These are phyloP conservation scores for Mycena filopes DNA, from an alignment of 768 basidiomycete species.

Conservation along the genomic window DNA sequence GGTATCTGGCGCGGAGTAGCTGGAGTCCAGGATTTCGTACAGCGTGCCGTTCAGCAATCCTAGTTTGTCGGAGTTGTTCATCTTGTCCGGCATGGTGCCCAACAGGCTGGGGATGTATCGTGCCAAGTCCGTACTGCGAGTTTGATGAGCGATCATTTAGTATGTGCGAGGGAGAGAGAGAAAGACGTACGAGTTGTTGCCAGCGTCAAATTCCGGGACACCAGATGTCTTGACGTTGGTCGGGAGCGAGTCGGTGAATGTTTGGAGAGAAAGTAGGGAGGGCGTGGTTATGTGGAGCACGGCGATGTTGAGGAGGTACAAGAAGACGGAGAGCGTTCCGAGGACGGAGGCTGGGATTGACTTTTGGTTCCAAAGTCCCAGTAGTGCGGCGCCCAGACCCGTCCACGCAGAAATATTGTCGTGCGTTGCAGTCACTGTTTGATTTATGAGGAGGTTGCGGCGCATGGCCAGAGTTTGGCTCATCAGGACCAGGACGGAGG, in stretches of 20 bases:
- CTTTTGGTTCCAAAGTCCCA: slow-evolving; percentile 32
- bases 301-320: slow-evolving; percentile 27
- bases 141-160: no score
- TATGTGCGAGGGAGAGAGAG: no score
- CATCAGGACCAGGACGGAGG: slow-evolving; percentile 18
- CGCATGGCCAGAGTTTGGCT: slow-evolving; percentile 28
- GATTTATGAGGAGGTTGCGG: slow-evolving; percentile 1
- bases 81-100: not conserved
- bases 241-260: slow-evolving; percentile 13
- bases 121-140: not conserved
- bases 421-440: slow-evolving; percentile 32
- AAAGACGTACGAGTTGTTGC: not conserved
- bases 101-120: not conserved
- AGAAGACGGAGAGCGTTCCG: not conserved
- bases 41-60: not conserved
- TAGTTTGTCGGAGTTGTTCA: not conserved
- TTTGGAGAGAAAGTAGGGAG: slow-evolving; percentile 30
- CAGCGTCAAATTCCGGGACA: not conserved
- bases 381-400: slow-evolving; percentile 33
- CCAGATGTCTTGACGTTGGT: not conserved
- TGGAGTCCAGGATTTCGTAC: not conserved
- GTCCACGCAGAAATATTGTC: slow-evolving; percentile 33
- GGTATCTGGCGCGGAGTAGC: not conserved
- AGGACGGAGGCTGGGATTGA: slow-evolving; percentile 12
- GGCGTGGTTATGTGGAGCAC: slow-evolving; percentile 35